Conservation (phyloP, 2,329 filamentous ascomycete species). For the Stagonosporopsis cucurbitacearum region DNA sequence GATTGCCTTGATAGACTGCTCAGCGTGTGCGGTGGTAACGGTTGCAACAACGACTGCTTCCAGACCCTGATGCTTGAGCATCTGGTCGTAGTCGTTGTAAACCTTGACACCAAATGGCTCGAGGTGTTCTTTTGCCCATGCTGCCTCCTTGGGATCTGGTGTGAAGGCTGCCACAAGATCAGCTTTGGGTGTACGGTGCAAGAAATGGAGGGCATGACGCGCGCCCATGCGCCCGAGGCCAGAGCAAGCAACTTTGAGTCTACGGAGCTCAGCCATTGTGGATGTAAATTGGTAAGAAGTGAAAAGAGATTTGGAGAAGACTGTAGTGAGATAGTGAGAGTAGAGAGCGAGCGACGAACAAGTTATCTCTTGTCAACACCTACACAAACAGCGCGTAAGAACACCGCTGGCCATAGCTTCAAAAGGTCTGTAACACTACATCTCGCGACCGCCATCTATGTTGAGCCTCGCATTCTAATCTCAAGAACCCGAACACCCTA, state of each 20-base stretch:
- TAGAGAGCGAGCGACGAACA: neutral
- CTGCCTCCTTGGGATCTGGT: slow-evolving; percentile 51
- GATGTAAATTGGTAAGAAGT: neutral
- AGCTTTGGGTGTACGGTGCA: slow-evolving; percentile 54
- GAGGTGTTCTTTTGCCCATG: slow-evolving; percentile 59
- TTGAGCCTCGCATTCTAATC: neutral
- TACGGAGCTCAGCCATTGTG: slow-evolving; percentile 46
- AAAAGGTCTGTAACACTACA: slow-evolving; percentile 5
- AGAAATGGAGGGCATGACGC: slow-evolving; percentile 57
- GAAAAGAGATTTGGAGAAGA: neutral
- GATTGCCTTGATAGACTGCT: slow-evolving; percentile 65
- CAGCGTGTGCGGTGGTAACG: slow-evolving; percentile 63
- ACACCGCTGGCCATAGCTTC: slow-evolving; percentile 31
- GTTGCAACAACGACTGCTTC: slow-evolving; percentile 63
- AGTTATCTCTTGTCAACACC: slow-evolving; percentile 2
- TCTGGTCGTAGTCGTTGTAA: slow-evolving; percentile 63
- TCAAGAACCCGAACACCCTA: slow-evolving; percentile 4
- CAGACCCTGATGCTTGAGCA: slow-evolving; percentile 62
- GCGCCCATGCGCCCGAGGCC: slow-evolving; percentile 60
- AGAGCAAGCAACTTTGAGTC: slow-evolving; percentile 54
- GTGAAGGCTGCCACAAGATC: slow-evolving; percentile 58
- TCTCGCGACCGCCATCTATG: neutral
- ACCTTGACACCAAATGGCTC: slow-evolving; percentile 60
- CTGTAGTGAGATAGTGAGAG: slow-evolving; percentile 1
- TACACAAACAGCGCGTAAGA: slow-evolving; percentile 5